Base-by-base conservation (phyloP, 2,329 filamentous ascomycete genomes). In the Tolypocladium cylindrosporum region DNA sequence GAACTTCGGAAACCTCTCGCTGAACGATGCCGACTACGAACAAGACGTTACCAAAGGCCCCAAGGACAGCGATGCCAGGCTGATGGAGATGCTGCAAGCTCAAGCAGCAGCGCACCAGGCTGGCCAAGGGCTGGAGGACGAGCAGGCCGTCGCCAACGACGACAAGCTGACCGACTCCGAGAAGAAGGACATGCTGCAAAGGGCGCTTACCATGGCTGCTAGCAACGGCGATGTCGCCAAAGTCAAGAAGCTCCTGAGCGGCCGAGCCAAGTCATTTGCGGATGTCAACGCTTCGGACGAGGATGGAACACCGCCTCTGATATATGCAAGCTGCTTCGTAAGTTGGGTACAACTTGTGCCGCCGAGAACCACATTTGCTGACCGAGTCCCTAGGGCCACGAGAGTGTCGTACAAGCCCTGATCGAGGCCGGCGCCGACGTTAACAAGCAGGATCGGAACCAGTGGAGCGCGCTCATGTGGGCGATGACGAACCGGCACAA, bases 381-480 rank as follows among this genome's bases (percentile, higher is more conserved):
- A 41, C 62, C 41, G 10, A 31, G 42, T 31, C 40, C 31, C 50
- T 62, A 91, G 88, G 90, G 94, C 43, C 94, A 99, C 71, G 90
- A 95, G 72, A 83, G 87, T 53, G 92, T 96, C 4, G 94, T 97
- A 31, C 82, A 88, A 59, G 85, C 88, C 42, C 81, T 99, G 55
- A 84, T 99, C 56, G 84, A 91, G 59, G 90, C 91, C 11, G 92
- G 93, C 31, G 93, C 88, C 43, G 84, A 91, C 66, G 91, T 97
- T 56, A 91, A 99, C 74, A 88, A 88, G 66, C 93, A 97, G 73
- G 94, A 99, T 70, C 89, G 88, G 62, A 97, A 97, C 69, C 88
- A 95, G 69, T 99, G 94, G 94, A 97, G 90, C 67, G 90, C 94
- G 16, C 79, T 99, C 61, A 99, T 99, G 92, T 99, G 94, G 94